Evolutionary conservation across 371 early-diverging fungal species (phyloP).

Genomic region (Umbelopsis sp.): DNA sequence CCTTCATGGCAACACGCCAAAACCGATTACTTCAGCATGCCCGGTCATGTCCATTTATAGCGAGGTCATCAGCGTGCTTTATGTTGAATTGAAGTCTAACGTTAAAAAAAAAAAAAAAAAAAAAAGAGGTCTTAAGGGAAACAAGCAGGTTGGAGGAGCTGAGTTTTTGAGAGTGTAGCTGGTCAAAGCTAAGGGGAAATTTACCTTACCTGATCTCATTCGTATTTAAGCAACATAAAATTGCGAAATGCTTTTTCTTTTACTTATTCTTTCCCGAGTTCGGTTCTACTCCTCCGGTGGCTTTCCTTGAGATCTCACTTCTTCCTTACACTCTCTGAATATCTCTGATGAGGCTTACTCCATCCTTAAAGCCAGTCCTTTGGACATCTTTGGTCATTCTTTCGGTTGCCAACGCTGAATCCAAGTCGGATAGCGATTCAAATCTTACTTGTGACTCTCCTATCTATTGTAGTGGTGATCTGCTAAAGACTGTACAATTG

Average conservation of each 20-base stretch:
- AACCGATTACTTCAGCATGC: too few species aligned
- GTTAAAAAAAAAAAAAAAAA: too few species aligned
- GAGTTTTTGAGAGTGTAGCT: too few species aligned
- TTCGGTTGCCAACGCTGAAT: not conserved
- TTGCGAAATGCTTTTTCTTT: not conserved
- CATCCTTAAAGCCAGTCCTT: not conserved
- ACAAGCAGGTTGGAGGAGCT: too few species aligned
- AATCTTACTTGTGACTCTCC: constrained; percentile 55
- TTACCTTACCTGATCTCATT: not conserved
- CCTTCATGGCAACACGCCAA: too few species aligned
- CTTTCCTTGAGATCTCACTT: not conserved
- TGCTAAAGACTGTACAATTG: constrained; percentile 65
- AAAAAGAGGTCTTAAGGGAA: too few species aligned
- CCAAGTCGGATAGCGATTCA: not conserved
- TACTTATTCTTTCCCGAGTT: not conserved
- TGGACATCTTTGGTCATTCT: not conserved
- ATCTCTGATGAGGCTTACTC: not conserved
- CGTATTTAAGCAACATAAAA: not conserved
- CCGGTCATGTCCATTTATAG: too few species aligned
- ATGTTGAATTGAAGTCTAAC: too few species aligned
- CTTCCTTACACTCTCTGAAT: not conserved
- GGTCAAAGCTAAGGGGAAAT: too few species aligned
- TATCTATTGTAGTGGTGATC: constrained; percentile 69
- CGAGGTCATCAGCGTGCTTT: too few species aligned
- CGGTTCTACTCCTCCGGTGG: not conserved